A percentile compares a stretch with the other conserved stretches of the same genome.
Conservation (phyloP, 2,329 filamentous ascomycete species). For the Mollisia scopiformis region DNA sequence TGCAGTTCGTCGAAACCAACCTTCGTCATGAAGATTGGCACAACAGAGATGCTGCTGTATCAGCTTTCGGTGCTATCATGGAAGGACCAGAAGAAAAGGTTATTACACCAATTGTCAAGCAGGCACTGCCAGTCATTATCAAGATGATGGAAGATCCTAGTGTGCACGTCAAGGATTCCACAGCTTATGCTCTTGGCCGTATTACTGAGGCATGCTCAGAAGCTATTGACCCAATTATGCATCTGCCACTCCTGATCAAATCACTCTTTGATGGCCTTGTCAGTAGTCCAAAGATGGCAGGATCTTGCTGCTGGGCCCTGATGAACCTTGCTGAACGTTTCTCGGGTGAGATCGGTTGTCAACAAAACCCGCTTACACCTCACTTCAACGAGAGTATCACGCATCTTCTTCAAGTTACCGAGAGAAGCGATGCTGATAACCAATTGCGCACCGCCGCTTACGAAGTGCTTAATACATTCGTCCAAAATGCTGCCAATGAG, state of each 20-base stretch:
- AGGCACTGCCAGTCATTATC: constrained; percentile 89
- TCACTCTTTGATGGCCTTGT: constrained; percentile 89
- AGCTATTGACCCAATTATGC: constrained; percentile 81
- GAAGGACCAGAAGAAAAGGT: constrained; percentile 94
- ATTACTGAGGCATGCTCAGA: constrained; percentile 94
- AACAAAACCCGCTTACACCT: constrained; percentile 80
- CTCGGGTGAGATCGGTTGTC: constrained; percentile 78
- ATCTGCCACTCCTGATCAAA: constrained; percentile 83
- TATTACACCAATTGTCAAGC: constrained; percentile 92
- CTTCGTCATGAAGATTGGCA: constrained; percentile 93
- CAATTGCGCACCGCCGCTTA: constrained; percentile 93
- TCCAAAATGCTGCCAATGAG: constrained; percentile 86
- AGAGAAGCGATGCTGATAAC: constrained; percentile 80
- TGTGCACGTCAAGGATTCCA: constrained; percentile 92
- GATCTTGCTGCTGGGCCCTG: constrained; percentile 97
- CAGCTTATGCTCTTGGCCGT: constrained; percentile 92
- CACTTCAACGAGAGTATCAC: constrained; percentile 93
- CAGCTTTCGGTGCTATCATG: constrained; percentile 98
- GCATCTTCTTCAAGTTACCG: constrained; percentile 83
- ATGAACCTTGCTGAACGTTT: constrained; percentile 99
- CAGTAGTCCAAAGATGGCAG: constrained; percentile 94
- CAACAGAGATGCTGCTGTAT: constrained; percentile 90
- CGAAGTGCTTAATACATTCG: constrained; percentile 94
- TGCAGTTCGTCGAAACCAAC: constrained; percentile 90
- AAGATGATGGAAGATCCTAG: constrained; percentile 87